These are phyloP conservation scores for Cerioporus squamosus DNA, from an alignment of 1,284 basidiomycete species.

Conservation along the genomic window DNA sequence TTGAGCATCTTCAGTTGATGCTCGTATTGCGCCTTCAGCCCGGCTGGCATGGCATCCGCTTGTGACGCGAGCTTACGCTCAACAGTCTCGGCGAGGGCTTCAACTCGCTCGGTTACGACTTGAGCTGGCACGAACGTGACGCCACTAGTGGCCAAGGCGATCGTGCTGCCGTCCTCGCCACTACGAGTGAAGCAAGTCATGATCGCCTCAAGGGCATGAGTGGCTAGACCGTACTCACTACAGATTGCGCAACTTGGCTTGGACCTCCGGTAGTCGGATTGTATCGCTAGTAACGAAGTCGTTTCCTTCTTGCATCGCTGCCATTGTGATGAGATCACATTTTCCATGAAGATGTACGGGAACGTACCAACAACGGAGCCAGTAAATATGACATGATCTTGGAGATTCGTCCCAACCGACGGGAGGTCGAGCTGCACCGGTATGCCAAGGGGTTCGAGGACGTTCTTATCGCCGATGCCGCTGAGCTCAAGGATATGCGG, in stretches of 20 bases:
- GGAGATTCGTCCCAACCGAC: constrained; percentile 47
- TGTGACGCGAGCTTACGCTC: neutral
- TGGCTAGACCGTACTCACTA: constrained; percentile 25
- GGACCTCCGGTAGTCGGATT: constrained; percentile 27
- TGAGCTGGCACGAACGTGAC: constrained; percentile 16
- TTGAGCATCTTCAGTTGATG: constrained; percentile 12
- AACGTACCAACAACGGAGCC: constrained; percentile 12
- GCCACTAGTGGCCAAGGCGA: constrained; percentile 10
- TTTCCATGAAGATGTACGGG: no score
- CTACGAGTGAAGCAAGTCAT: neutral
- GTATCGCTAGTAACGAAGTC: constrained; percentile 30
- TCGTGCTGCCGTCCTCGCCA: neutral
- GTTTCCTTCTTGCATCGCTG: constrained; percentile 30
- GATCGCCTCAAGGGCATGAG: neutral
- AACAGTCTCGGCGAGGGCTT: constrained; percentile 1
- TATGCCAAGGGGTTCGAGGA: constrained; percentile 40
- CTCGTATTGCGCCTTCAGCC: constrained; percentile 12
- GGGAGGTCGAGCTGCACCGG: constrained; percentile 39
- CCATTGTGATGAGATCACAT: neutral
- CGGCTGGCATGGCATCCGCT: neutral
- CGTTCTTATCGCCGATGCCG: constrained; percentile 40
- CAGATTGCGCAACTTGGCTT: constrained; percentile 18
- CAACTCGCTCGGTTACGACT: constrained; percentile 1
- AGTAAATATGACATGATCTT: constrained; percentile 38
- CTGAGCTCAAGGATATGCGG: constrained; percentile 47